Conservation (phyloP, 257 asterid species). For the Voacanga thouarsii region DNA sequence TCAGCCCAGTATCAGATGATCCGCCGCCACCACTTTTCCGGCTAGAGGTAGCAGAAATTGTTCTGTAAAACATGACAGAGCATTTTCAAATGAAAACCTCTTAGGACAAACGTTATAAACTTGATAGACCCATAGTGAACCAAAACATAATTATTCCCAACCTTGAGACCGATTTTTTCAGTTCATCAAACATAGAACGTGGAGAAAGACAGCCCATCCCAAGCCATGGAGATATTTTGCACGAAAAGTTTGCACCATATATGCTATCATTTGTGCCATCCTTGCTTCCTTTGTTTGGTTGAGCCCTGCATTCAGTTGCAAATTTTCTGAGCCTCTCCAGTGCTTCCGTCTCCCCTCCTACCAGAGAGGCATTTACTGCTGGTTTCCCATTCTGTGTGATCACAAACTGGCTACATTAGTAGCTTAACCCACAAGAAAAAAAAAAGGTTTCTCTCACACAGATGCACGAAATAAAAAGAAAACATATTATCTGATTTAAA, state of each 20-base stretch:
- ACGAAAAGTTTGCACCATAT: conserved; percentile 90
- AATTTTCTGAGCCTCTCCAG: conserved; percentile 74
- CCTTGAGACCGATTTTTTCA: conserved; percentile 79
- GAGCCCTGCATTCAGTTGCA: conserved; percentile 68
- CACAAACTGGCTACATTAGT: conserved; percentile 1
- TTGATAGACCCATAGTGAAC: not conserved
- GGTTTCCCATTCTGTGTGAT: conserved; percentile 58
- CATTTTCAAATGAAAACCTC: not conserved
- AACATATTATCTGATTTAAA: not conserved
- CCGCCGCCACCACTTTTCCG: conserved; percentile 50
- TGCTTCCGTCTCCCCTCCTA: conserved; percentile 96
- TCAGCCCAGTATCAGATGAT: conserved; percentile 58
- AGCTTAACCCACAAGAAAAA: not conserved
- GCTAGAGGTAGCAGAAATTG: conserved; percentile 52
- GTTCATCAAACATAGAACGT: conserved; percentile 92
- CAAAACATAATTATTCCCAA: conserved; percentile 14
- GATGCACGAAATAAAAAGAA: not conserved
- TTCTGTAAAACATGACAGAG: conserved; percentile 39
- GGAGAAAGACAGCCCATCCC: conserved; percentile 99
- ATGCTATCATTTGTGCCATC: conserved; percentile 65
- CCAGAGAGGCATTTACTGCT: conserved; percentile 62
- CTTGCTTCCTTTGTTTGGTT: conserved; percentile 50
- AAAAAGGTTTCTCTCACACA: not conserved
- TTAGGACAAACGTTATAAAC: not conserved
- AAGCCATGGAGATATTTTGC: conserved; percentile 98